A percentile compares a stretch with the other conserved stretches of the same genome.
Conservation (phyloP, 495 filamentous ascomycete species). For the Penicillium flavigenum region DNA sequence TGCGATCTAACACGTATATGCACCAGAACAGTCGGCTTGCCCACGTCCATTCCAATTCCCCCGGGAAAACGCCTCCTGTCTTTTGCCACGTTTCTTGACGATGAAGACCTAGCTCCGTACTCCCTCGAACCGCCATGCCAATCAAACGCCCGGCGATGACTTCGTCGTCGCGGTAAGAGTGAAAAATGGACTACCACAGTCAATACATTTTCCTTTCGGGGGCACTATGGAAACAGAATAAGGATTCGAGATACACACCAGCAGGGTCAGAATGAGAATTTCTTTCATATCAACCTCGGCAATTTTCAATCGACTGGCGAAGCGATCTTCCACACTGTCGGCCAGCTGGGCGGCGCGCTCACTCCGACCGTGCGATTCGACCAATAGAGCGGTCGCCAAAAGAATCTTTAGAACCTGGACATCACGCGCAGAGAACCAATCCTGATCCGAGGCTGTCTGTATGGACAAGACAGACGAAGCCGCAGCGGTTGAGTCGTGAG, state of each 20-base stretch:
- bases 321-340: conserved; percentile 64
- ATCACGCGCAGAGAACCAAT: conserved; percentile 62
- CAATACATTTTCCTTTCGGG: neutral
- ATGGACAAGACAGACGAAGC: conserved; percentile 54
- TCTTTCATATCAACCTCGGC: conserved; percentile 63
- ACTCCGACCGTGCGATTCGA: conserved; percentile 73
- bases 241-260: conserved; percentile 45
- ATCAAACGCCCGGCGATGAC: conserved; percentile 74
- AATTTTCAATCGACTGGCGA: conserved; percentile 64
- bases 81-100: conserved; percentile 67
- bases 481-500: conserved; percentile 30
- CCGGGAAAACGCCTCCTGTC: conserved; percentile 53
- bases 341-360: conserved; percentile 67
- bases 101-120: conserved; percentile 77
- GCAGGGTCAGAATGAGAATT: conserved; percentile 66
- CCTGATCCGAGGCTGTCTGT: conserved; percentile 45
- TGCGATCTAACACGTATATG: conserved; percentile 75
- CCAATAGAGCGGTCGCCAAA: conserved; percentile 66
- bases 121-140: conserved; percentile 67
- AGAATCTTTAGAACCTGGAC: conserved; percentile 75
- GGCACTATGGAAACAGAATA: neutral
- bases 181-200: conserved; percentile 65
- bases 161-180: conserved; percentile 78
- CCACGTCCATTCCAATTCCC: conserved; percentile 58
- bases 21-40: conserved; percentile 77